Evolutionary conservation across 2,329 filamentous ascomycete species (phyloP).

Genomic region (Beauveria bassiana): DNA sequence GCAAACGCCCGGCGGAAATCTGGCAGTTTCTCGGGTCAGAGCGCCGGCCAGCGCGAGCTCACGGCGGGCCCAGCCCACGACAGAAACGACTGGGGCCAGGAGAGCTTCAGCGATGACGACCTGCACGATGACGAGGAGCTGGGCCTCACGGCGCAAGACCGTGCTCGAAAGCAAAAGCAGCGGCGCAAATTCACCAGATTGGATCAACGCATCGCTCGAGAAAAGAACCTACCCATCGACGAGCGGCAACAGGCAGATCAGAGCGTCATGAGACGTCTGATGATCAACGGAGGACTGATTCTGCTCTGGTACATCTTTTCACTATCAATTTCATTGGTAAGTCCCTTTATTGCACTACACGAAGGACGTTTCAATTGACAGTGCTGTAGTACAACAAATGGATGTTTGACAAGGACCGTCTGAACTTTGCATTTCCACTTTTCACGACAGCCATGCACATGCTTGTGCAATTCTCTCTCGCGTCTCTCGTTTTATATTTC

Average conservation of each 20-base stretch:
- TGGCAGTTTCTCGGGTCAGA: conserved; percentile 17
- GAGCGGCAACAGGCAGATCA: conserved; percentile 72
- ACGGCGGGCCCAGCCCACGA: conserved; percentile 19
- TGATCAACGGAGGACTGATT: conserved; percentile 76
- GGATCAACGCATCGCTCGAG: conserved; percentile 60
- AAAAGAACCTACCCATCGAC: conserved; percentile 54
- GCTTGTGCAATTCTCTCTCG: conserved; percentile 82
- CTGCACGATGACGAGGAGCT: conserved; percentile 83
- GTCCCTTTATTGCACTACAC: conserved; percentile 25
- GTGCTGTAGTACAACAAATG: conserved; percentile 96
- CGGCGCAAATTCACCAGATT: conserved; percentile 60
- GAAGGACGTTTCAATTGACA: conserved; percentile 11
- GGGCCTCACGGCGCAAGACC: conserved; percentile 68
- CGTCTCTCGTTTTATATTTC: conserved; percentile 70
- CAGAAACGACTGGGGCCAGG: conserved; percentile 32
- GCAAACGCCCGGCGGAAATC: conserved; percentile 12
- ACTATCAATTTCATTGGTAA: conserved; percentile 81
- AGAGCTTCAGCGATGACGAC: conserved; percentile 62
- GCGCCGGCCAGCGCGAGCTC: conserved; percentile 27
- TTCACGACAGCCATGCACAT: conserved; percentile 96
- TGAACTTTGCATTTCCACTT: conserved; percentile 89
- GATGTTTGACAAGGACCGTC: conserved; percentile 86
- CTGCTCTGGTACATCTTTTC: conserved; percentile 86
- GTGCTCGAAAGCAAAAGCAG: conserved; percentile 57
- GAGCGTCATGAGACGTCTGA: conserved; percentile 58